Evolutionary conservation across 805 yeast species (phyloP).

Genomic region (Scheffersomyces stipitis): DNA sequence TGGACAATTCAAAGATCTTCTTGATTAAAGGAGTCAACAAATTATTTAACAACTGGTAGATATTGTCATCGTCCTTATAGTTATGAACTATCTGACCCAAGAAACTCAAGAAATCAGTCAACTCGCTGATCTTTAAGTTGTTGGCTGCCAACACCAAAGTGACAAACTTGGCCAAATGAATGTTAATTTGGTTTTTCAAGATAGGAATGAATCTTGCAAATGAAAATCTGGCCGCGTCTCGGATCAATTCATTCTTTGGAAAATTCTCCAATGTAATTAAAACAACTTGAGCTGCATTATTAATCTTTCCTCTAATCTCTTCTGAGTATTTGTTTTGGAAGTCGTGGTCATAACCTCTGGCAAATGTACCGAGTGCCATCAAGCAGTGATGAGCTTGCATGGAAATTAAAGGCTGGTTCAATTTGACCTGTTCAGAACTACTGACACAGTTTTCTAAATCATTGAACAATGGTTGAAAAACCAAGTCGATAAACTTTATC

Average conservation of each 20-base stretch:
- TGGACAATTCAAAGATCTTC: conserved; percentile 55
- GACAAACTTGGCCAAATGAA: conserved; percentile 66
- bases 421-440: conserved; percentile 26
- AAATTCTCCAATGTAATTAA: conserved; percentile 79
- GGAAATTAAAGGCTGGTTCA: conserved; percentile 43
- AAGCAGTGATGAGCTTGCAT: conserved; percentile 83
- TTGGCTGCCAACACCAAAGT: conserved; percentile 55
- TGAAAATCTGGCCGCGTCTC: conserved; percentile 86
- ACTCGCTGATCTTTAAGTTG: conserved; percentile 60
- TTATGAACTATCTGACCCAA: conserved; percentile 84
- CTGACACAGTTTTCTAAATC: conserved; percentile 65
- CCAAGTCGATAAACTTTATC: conserved; percentile 54
- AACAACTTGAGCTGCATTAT: conserved; percentile 77
- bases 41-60: conserved; percentile 72
- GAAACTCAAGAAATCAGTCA: conserved; percentile 80
- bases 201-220: conserved; percentile 84
- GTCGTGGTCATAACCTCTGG: conserved; percentile 75
- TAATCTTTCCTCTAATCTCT: conserved; percentile 45
- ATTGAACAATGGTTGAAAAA: conserved; percentile 73
- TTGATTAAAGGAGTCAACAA: conserved; percentile 71
- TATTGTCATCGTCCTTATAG: conserved; percentile 62
- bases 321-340: conserved; percentile 32
- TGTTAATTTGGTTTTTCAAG: conserved; percentile 47
- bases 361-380: conserved; percentile 86
- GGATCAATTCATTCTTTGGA: conserved; percentile 60